phyloP scores from a whole-genome alignment of 768 basidiomycete genomes.

The Suillus decipiens region DNA sequence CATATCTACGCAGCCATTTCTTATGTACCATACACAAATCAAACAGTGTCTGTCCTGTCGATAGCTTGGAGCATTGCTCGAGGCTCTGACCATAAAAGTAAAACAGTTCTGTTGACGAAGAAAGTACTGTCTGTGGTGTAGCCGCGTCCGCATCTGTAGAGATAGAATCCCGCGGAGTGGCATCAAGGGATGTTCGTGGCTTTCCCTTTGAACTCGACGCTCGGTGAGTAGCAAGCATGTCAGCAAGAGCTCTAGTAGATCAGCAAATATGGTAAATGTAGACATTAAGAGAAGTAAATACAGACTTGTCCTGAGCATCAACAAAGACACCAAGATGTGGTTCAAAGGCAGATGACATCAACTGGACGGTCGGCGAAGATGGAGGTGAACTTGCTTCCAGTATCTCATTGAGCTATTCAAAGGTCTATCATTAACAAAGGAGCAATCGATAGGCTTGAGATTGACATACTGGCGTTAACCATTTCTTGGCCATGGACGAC shows the following conservation, averaged over 20 bases:
- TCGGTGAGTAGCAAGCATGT: conserved; percentile 88
- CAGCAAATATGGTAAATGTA: neutral
- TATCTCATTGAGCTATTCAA: conserved; percentile 61
- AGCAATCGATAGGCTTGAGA: neutral
- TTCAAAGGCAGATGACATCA: conserved; percentile 90
- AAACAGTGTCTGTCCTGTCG: conserved; percentile 79
- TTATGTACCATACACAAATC: conserved; percentile 82
- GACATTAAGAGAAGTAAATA: conserved; percentile 9
- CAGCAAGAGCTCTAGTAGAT: conserved; percentile 69
- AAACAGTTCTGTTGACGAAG: conserved; percentile 94
- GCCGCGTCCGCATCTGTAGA: conserved; percentile 45
- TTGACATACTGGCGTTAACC: conserved; percentile 64
- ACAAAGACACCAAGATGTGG: conserved; percentile 91
- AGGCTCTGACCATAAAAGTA: conserved; percentile 96
- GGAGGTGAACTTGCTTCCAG: conserved; percentile 53
- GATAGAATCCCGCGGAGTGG: conserved; percentile 40
- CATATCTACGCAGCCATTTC: conserved; percentile 94
- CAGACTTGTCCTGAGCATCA: conserved; percentile 96
- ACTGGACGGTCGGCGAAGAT: conserved; percentile 52
- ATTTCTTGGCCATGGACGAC: conserved; percentile 75
- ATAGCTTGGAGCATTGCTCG: conserved; percentile 91
- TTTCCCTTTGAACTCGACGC: conserved; percentile 40
- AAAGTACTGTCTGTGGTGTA: conserved; percentile 68
- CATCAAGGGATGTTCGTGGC: conserved; percentile 70
- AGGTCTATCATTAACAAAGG: neutral